Conservation (phyloP, 495 filamentous ascomycete species). For the Aspergillus baeticus region DNA sequence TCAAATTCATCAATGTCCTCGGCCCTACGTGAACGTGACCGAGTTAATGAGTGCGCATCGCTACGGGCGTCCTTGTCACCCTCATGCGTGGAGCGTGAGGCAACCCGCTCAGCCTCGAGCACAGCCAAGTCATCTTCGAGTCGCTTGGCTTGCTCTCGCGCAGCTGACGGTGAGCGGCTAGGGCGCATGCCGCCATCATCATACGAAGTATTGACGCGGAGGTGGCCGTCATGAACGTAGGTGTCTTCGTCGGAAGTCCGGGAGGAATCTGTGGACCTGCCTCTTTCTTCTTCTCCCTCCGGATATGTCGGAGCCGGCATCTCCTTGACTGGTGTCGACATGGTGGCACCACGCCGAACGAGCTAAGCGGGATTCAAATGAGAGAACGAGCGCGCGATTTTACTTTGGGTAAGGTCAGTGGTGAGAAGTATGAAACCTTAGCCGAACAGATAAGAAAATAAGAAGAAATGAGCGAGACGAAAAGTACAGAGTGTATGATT, state of each 20-base stretch:
- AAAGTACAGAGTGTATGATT: constrained; percentile 4
- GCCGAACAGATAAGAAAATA: background rate
- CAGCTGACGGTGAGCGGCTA: constrained; percentile 48
- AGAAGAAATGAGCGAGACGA: constrained; percentile 2
- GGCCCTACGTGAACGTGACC: constrained; percentile 49
- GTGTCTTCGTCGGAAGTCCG: constrained; percentile 40
- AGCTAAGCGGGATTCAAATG: background rate
- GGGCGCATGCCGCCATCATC: constrained; percentile 24
- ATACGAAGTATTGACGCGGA: constrained; percentile 36
- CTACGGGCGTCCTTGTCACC: constrained; percentile 37
- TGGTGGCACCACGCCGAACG: constrained; percentile 41
- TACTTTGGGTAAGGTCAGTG: background rate
- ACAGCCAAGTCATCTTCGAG: constrained; percentile 84
- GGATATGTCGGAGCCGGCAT: constrained; percentile 22
- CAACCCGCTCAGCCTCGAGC: constrained; percentile 76
- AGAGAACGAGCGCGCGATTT: constrained; percentile 3
- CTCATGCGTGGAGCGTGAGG: constrained; percentile 53
- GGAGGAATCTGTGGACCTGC: constrained; percentile 23
- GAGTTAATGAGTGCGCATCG: constrained; percentile 40
- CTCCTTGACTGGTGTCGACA: constrained; percentile 56
- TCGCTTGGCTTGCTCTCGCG: constrained; percentile 66
- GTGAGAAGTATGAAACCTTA: background rate
- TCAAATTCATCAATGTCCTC: constrained; percentile 84
- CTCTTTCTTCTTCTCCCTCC: constrained; percentile 24
- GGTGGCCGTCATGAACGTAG: constrained; percentile 32